Evolutionary conservation across 306 rosid genomes (phyloP).

Genomic region (Ceratonia siliqua): DNA sequence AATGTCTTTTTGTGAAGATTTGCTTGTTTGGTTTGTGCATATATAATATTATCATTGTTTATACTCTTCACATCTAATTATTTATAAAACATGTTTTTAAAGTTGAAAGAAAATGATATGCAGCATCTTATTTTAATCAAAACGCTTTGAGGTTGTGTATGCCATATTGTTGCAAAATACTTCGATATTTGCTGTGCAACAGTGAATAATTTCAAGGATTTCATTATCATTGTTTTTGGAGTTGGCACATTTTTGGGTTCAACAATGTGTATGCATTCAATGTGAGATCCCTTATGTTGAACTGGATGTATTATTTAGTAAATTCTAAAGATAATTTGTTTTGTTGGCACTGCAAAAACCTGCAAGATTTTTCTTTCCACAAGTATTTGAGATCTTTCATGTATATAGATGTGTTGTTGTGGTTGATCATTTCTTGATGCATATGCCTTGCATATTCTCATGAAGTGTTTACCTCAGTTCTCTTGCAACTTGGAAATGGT

Average conservation of each 20-base stretch:
- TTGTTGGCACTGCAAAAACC: neutral
- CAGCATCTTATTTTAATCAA: neutral
- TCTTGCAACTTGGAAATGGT: neutral
- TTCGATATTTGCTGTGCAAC: neutral
- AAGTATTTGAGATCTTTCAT: neutral
- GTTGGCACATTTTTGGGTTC: neutral
- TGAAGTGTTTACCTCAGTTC: neutral
- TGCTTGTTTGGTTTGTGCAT: constrained; percentile 4
- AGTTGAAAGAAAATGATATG: neutral
- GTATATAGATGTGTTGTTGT: neutral
- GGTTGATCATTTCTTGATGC: neutral
- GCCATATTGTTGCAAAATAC: neutral
- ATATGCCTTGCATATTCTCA: neutral
- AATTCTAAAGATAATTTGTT: neutral
- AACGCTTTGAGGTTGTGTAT: neutral
- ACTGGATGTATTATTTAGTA: neutral
- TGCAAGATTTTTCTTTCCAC: neutral
- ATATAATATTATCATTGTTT: neutral
- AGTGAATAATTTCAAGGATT: neutral
- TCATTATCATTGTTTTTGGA: neutral
- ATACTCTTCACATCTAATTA: constrained; percentile 10
- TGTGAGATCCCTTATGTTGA: neutral
- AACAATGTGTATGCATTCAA: neutral
- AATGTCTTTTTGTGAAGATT: neutral
- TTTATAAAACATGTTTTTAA: neutral